These are phyloP conservation scores for Synchytrium microbalum DNA, from an alignment of 371 early-diverging fungal species.

Conservation along the genomic window DNA sequence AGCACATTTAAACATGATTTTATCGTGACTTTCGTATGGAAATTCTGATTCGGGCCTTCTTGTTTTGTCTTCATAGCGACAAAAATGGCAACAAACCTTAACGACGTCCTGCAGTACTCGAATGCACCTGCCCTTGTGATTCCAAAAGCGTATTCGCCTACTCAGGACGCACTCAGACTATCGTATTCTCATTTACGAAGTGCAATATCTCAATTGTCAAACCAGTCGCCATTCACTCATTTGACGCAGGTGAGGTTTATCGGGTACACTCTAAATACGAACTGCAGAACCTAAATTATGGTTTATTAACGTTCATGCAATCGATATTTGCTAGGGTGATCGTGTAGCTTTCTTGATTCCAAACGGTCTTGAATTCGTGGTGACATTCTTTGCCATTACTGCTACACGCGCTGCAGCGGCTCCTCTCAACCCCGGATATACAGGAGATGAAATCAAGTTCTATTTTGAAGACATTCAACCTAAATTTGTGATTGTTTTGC, in stretches of 20 bases:
- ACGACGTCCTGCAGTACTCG: background rate
- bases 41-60: no score
- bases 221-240: background rate
- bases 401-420: constrained; percentile 58
- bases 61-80: no score
- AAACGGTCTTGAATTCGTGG: constrained; percentile 60
- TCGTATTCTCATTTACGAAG: background rate
- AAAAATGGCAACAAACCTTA: background rate
- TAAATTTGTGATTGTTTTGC: constrained; percentile 56
- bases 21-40: no score
- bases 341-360: constrained; percentile 61
- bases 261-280: no score
- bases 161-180: background rate
- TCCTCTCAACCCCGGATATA: constrained; percentile 71
- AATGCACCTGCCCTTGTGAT: background rate
- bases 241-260: no score
- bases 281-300: no score
- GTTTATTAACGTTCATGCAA: no score
- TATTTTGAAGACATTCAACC: constrained; percentile 67
- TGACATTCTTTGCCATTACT: constrained; percentile 61
- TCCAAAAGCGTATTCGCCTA: background rate
- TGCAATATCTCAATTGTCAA: background rate
- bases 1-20: no score
- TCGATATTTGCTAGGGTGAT: no score
- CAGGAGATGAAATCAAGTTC: constrained; percentile 65